Evolutionary conservation across 2,329 filamentous ascomycete genomes (phyloP).

Genomic region (Neofusicoccum umdonicola): DNA sequence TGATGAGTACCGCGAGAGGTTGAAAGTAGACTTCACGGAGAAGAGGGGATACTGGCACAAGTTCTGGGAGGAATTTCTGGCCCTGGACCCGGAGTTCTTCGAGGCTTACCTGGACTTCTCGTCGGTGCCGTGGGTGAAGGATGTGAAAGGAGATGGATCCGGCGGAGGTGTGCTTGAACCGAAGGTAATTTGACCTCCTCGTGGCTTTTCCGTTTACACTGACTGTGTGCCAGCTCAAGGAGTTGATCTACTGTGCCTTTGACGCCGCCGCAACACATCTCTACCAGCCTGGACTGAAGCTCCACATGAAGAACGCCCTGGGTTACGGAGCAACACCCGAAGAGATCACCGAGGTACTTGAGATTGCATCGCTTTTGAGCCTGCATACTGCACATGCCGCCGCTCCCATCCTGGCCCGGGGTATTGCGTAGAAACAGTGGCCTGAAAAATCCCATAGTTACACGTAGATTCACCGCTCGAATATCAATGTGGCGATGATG

Average conservation of each 20-base stretch:
- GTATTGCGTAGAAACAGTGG: background rate
- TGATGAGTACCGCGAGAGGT: slow-evolving; percentile 34
- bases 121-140: slow-evolving; percentile 41
- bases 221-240: slow-evolving; percentile 32
- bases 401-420: slow-evolving; percentile 22
- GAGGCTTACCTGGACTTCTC: slow-evolving; percentile 48
- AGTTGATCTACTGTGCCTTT: slow-evolving; percentile 50
- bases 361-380: slow-evolving; percentile 41
- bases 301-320: slow-evolving; percentile 51
- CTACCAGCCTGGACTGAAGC: slow-evolving; percentile 46
- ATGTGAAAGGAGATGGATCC: slow-evolving; percentile 20
- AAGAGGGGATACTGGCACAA: slow-evolving; percentile 49
- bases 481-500: too few relatives aligned
- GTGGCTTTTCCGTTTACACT: background rate
- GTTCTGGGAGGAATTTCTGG: slow-evolving; percentile 46
- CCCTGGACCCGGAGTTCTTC: slow-evolving; percentile 49
- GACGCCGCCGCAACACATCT: slow-evolving; percentile 49
- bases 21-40: slow-evolving; percentile 45
- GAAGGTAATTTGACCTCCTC: slow-evolving; percentile 32
- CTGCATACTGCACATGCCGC: slow-evolving; percentile 31
- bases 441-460: too few relatives aligned
- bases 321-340: slow-evolving; percentile 46
- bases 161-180: slow-evolving; percentile 39
- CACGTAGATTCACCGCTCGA: too few relatives aligned
- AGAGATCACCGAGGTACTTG: slow-evolving; percentile 50